Conservation (phyloP, 495 filamentous ascomycete genomes). For the Lophium mytilinum region DNA sequence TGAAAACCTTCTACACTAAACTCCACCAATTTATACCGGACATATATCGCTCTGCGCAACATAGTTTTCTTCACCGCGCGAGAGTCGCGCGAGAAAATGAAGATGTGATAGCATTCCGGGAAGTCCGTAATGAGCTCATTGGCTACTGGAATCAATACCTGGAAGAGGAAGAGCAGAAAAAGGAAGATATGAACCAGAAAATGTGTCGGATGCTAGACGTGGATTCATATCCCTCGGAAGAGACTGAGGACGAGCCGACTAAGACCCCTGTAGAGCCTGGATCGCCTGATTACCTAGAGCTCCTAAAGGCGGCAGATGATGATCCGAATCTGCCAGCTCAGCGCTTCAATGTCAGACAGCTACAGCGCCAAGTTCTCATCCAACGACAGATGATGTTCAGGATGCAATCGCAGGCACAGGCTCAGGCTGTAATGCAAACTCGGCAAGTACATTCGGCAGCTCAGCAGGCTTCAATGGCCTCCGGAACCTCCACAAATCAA, state of each 20-base stretch:
- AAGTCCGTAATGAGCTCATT: constrained; percentile 20
- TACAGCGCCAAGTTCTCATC: background rate
- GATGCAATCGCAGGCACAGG: background rate
- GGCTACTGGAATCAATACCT: constrained; percentile 19
- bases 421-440: background rate
- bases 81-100: constrained; percentile 22
- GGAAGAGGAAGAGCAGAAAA: constrained; percentile 13
- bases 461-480: too few species aligned
- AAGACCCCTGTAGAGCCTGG: background rate
- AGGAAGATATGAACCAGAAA: constrained; percentile 2
- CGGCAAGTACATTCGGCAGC: too few species aligned
- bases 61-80: constrained; percentile 19
- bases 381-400: constrained; percentile 5
- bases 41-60: constrained; percentile 1
- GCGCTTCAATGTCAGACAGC: background rate
- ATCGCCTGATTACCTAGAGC: background rate
- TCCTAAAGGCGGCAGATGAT: background rate
- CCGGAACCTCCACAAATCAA: too few species aligned
- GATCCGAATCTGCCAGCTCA: background rate
- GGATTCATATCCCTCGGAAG: constrained; percentile 11
- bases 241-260: background rate
- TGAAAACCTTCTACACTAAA: constrained; percentile 16
- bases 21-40: constrained; percentile 4
- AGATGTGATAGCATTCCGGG: constrained; percentile 15
- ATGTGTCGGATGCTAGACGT: constrained; percentile 13